Conservation (phyloP, 148 eudicot genomes). For the Polygonum maritimum region DNA sequence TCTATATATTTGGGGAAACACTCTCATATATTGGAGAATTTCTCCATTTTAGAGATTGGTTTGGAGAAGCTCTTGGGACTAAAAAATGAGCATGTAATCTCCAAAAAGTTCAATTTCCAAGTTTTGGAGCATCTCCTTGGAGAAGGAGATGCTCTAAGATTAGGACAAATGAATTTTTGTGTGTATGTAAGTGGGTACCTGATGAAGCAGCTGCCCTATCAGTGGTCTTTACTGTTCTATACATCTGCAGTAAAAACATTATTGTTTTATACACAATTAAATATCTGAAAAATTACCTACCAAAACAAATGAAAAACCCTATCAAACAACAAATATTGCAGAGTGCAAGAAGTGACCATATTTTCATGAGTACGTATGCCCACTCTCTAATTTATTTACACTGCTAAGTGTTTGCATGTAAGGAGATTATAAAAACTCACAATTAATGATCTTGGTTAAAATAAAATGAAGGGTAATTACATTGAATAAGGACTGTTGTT, state of each 20-base stretch:
- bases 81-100: no score
- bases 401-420: background rate
- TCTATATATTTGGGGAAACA: no score
- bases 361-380: background rate
- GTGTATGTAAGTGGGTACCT: slow-evolving; percentile 31
- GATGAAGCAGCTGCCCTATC: slow-evolving; percentile 80
- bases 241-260: slow-evolving; percentile 45
- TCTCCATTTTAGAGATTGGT: no score
- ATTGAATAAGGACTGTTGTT: background rate
- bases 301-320: background rate
- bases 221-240: slow-evolving; percentile 90
- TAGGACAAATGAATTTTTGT: background rate
- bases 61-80: no score
- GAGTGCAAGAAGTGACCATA: background rate
- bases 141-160: background rate
- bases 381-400: background rate
- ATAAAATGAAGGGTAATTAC: background rate
- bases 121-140: no score
- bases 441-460: background rate
- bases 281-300: background rate
- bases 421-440: background rate
- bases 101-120: no score
- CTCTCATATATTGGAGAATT: no score
- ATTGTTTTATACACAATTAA: background rate
- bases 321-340: slow-evolving; percentile 1